Evolutionary conservation across 257 asterid species (phyloP), one percentile per base, ranked within the genome.

Genomic region (Fraxinus quadrangulata): DNA sequence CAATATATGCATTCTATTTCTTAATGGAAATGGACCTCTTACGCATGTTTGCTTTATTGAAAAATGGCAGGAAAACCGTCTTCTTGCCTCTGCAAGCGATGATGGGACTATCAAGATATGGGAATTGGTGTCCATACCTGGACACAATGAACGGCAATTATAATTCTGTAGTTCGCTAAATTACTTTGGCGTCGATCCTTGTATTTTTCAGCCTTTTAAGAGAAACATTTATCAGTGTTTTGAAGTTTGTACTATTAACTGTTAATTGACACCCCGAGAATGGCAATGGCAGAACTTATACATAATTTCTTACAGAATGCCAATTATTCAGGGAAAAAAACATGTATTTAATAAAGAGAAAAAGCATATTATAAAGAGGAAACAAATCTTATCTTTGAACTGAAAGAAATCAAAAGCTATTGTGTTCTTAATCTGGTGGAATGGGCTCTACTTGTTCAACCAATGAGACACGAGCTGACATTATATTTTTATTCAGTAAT

Each of bases 31-130:
- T 16, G 63, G 24, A 17, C 3, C 6, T 67, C 34, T 73, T 40
- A 26, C 9, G 56, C 78, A 28, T 72, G n/a, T 26, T 81, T 77
- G 26, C 71, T 78, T 74, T 67, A 40, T 14, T 73, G 26, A 69
- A 78, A 82, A 74, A 16, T 71, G 72, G 26, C 89, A 91, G 97
- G 97, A 85, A 26, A 85, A 78, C 49, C 73, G 78, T 78, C 80
- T 79, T 21, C 96, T 95, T 72, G 99, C 99, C 74, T 95, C 97
- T 51, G 96, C 91, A 14, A 91, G 99, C 75, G 97, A 95, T 72
- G 99, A 91, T 73, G 97, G 98, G 73, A 90, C 92, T 6, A 70
- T 93, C 80, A 95, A 89, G 93, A 90, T 95, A 85, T 95, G 99
- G 99, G 91, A 93, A 45, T 66, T 93, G 59, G 83, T 72, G 70